These are phyloP conservation scores for Isabelozyma heimii DNA, from an alignment of 805 yeast genomes.

Conservation along the genomic window DNA sequence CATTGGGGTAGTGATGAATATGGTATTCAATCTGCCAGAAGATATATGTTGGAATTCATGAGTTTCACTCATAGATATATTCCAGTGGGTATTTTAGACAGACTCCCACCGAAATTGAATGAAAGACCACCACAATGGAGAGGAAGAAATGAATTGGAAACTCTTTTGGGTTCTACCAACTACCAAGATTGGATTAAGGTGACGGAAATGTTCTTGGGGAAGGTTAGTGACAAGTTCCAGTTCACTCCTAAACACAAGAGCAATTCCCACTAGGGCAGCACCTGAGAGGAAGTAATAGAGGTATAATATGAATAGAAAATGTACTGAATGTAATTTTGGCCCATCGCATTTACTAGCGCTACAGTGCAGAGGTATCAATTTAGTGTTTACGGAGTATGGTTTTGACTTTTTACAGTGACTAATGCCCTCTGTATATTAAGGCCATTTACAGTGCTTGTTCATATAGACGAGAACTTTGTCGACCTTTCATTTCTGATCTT, in stretches of 20 bases:
- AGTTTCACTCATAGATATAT: slow-evolving; percentile 92
- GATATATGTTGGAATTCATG: slow-evolving; percentile 90
- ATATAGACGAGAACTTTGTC: too few species aligned
- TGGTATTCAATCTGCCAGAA: slow-evolving; percentile 83
- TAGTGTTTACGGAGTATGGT: not conserved
- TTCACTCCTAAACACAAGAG: slow-evolving; percentile 95
- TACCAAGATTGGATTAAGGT: slow-evolving; percentile 94
- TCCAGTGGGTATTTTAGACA: slow-evolving; percentile 90
- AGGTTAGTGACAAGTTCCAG: slow-evolving; percentile 67
- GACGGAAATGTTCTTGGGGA: slow-evolving; percentile 93
- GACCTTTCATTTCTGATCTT: too few species aligned
- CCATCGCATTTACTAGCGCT: too few species aligned
- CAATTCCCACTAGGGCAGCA: slow-evolving; percentile 54
- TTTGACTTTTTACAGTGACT: not conserved
- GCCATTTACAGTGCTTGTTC: too few species aligned
- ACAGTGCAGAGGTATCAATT: not conserved
- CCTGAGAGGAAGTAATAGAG: slow-evolving; percentile 19
- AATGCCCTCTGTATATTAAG: too few species aligned
- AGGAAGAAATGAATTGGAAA: slow-evolving; percentile 91
- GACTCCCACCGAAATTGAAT: slow-evolving; percentile 82
- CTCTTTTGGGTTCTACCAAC: slow-evolving; percentile 79
- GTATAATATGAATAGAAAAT: not conserved
- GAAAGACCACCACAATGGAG: slow-evolving; percentile 93
- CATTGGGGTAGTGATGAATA: slow-evolving; percentile 99
- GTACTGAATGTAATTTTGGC: not conserved